Conservation (phyloP, 345 rosid genomes). For the Salix exigua region DNA sequence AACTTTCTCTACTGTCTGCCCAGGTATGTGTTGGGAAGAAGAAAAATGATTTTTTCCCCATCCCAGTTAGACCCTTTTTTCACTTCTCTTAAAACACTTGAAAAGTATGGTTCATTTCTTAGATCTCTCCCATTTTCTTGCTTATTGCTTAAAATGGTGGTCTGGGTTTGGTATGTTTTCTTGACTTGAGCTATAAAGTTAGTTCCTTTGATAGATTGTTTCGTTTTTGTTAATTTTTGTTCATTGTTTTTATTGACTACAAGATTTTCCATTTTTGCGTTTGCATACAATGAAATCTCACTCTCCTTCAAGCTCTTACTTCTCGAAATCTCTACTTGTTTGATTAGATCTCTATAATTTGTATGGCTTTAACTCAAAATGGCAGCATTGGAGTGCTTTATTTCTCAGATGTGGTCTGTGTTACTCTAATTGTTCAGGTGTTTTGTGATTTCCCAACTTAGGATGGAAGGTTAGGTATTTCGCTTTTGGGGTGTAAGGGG, state of each 20-base stretch:
- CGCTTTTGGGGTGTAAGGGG: background rate
- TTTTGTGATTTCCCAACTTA: background rate
- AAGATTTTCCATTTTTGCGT: slow-evolving; percentile 8
- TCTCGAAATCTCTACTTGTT: background rate
- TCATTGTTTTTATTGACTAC: background rate
- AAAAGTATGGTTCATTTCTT: slow-evolving; percentile 7
- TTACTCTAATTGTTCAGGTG: background rate
- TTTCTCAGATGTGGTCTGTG: slow-evolving; percentile 1
- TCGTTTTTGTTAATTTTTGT: background rate
- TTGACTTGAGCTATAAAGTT: slow-evolving; percentile 20
- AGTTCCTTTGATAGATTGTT: slow-evolving; percentile 1
- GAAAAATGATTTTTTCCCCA: background rate
- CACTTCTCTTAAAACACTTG: background rate
- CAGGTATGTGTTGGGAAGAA: slow-evolving; percentile 17
- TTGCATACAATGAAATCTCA: background rate
- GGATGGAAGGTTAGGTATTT: background rate
- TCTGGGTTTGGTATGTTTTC: slow-evolving; percentile 23
- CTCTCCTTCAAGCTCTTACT: background rate
- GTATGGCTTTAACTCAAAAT: slow-evolving; percentile 1
- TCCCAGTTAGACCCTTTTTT: slow-evolving; percentile 1
- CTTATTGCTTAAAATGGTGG: slow-evolving; percentile 17
- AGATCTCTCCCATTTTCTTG: slow-evolving; percentile 40
- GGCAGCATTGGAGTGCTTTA: background rate
- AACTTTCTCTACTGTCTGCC: background rate
- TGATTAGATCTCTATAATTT: slow-evolving; percentile 18